phyloP scores from a whole-genome alignment of 805 yeast species.

The Lipomyces sp. region DNA sequence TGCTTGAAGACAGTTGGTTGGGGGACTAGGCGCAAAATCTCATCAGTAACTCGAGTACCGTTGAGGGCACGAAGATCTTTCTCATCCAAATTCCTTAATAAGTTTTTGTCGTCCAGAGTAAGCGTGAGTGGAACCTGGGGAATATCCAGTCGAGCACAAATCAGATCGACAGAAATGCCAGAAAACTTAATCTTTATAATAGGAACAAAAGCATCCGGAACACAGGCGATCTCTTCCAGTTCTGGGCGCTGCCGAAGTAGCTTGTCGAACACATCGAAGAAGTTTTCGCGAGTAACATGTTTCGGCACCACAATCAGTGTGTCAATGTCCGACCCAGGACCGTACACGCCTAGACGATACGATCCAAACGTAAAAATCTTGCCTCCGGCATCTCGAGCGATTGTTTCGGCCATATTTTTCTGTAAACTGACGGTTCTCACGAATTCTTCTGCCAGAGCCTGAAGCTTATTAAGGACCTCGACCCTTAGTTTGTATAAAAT shows the following conservation, averaged over 20 bases:
- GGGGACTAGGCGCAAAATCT: slow-evolving; percentile 85
- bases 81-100: slow-evolving; percentile 86
- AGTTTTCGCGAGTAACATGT: slow-evolving; percentile 88
- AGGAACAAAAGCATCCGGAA: slow-evolving; percentile 98
- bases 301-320: slow-evolving; percentile 96
- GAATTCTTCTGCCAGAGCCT: slow-evolving; percentile 75
- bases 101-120: slow-evolving; percentile 80
- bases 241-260: slow-evolving; percentile 76
- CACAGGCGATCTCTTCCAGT: slow-evolving; percentile 86
- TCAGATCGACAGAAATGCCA: slow-evolving; percentile 92
- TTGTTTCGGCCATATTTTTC: slow-evolving; percentile 94
- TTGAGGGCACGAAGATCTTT: slow-evolving; percentile 86
- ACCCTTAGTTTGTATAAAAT: slow-evolving; percentile 53
- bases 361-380: slow-evolving; percentile 97
- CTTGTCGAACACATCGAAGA: slow-evolving; percentile 77
- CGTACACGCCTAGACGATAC: slow-evolving; percentile 92
- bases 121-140: slow-evolving; percentile 80
- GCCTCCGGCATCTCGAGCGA: slow-evolving; percentile 98
- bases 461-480: slow-evolving; percentile 71
- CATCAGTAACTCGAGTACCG: slow-evolving; percentile 98
- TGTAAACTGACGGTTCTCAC: slow-evolving; percentile 78
- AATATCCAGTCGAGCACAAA: slow-evolving; percentile 80
- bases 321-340: slow-evolving; percentile 98
- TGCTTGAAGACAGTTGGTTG: slow-evolving; percentile 90
- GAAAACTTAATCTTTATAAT: slow-evolving; percentile 85